Evolutionary conservation across 768 basidiomycete genomes (phyloP), one percentile per base, ranked within the genome.

Genomic region (Sarcomyxa edulis): DNA sequence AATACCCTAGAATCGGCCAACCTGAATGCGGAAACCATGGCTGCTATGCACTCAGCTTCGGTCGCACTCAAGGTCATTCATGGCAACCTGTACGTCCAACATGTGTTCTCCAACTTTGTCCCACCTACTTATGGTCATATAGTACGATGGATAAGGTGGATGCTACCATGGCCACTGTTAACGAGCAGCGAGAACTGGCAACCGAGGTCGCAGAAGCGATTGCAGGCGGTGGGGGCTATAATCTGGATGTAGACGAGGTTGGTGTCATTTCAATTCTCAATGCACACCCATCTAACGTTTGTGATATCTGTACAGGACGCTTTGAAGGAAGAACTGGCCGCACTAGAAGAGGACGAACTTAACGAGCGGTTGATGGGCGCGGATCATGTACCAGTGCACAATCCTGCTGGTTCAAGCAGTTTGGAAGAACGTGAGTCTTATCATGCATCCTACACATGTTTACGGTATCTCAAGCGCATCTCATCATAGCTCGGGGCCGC

Each of bases 1-100:
- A 94, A 94, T 64, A 95, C 95, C 14, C 76, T 98, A 31, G 96
- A 98, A 61, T 90, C 88, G 11, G 96, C 96, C 30, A 98, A 97
- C 67, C 74, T 98, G 61, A 98, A 99, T 59, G 84, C 87, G 54
- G 93, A 97, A 72, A 97, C 93, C 10, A 91, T 99, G 87, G 70
- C 77, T 15, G 93, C 88, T 19, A 96, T 99, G 89, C 96, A 93
- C 84, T 86, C 87, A 61, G 95, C 88, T 25, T 76, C 92, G 0
- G 81, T 84, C 44, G 96, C 86, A 19, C 76, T 98, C 60, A 84
- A 84, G 62, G 73, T 77, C 33, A 96, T 98, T 38, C 95, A 98
- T 50, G 81, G 82, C 31, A 80, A 81, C 54, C 71, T 96, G 94
- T 96, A 46, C 57, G 92, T n/a, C n/a, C n/a, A n/a, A n/a, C n/a